Base-by-base conservation (phyloP, 1,284 basidiomycete genomes). In the Trametes sp. region DNA sequence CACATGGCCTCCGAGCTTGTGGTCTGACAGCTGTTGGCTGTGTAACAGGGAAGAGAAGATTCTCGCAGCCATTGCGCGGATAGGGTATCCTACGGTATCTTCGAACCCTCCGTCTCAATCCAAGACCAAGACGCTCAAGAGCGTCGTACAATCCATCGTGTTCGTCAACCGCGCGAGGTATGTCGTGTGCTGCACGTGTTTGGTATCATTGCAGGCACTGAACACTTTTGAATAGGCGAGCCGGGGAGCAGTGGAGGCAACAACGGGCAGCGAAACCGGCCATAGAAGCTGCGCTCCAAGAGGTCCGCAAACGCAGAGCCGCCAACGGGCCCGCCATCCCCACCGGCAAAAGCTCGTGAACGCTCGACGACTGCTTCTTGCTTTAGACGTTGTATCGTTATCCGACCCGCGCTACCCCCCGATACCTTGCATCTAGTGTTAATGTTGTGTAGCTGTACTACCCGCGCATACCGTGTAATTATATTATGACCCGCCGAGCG, bases 31-130 rank as follows among this genome's bases (percentile, higher is more conserved):
- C 19, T 50, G 38, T 63, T 31, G 23, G 4, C n/a, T 50, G 38
- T 63, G 16, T 21, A 33, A n/a, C 29, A 95, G 94, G 65, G 92
- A 96, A 72, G 83, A 87, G 72, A 90, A 86, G 51, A 92, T 95
- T 28, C 80, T 93, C 57, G 87, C 90, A 38, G 84, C 88, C 7
- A 94, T 96, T 68, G 89, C 93, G 1, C 82, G 83, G 44, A 89
- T 94, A 73, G 94, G 92, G 4, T 94, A 84, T 76, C 86, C 87
- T 7, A 72, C 77, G 3, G 9, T 49, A 7, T 28, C 56, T 1
- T 44, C 63, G 4, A 59, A 46, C 23, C 52, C 36, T 58, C 38
- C 61, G 6, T 29, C 57, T 29, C 63, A 42, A 21, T 21, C 14
- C 14, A 66, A 57, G 29, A 23, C 24, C 26, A 57, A 81, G 14